A percentile compares a stretch with the other conserved stretches of the same genome.
These are phyloP conservation scores for Eucalyptus curtisii DNA, from an alignment of 345 rosid species.

Conservation along the genomic window DNA sequence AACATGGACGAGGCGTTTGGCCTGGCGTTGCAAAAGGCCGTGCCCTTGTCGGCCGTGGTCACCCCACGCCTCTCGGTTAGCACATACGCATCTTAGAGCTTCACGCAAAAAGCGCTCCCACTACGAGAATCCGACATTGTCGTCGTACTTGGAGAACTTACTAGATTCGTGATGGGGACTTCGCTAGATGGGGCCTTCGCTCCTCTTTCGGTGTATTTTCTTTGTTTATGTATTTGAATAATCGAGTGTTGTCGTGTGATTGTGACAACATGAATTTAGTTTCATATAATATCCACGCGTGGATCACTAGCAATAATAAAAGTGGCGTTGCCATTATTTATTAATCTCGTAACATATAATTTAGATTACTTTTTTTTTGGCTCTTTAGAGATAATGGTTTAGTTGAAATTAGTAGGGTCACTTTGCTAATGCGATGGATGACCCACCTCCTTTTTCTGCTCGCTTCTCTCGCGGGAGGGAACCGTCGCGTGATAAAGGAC, in stretches of 20 bases:
- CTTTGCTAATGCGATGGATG: background rate
- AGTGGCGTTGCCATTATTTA: background rate
- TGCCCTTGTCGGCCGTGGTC: conserved; percentile 33
- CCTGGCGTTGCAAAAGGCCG: conserved; percentile 50
- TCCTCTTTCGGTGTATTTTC: background rate
- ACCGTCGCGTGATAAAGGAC: background rate
- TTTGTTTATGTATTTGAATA: background rate
- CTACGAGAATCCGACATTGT: background rate
- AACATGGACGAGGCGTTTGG: conserved; percentile 61
- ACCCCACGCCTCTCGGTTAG: conserved; percentile 23
- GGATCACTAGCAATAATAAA: background rate
- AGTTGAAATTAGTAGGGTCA: background rate
- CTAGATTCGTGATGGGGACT: background rate
- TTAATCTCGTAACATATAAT: background rate
- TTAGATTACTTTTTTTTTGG: no score
- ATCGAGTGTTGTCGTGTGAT: background rate
- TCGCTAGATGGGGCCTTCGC: background rate
- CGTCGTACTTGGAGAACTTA: background rate
- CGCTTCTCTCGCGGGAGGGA: background rate
- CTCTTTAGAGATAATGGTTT: no score
- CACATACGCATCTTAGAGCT: conserved; percentile 5
- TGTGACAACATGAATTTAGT: background rate
- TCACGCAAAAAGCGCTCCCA: background rate
- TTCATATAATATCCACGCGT: background rate
- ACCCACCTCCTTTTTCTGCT: background rate